Conservation (phyloP, 73 alveolate genomes). For the Tetrahymena borealis region DNA sequence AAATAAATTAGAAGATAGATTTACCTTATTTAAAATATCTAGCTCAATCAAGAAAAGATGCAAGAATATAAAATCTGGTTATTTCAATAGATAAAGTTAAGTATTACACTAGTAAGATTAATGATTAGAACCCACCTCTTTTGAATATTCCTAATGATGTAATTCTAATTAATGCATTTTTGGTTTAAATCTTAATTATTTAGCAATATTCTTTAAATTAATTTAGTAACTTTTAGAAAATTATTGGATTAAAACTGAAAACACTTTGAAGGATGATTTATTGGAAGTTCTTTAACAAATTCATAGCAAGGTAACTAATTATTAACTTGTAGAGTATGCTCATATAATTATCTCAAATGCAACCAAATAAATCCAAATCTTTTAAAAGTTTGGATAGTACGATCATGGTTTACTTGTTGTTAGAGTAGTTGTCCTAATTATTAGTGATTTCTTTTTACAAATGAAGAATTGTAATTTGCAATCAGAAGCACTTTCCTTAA, state of each 20-base stretch:
- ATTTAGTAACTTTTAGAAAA: not conserved
- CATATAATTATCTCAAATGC: not conserved
- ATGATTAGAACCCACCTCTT: not conserved
- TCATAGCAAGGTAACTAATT: not conserved
- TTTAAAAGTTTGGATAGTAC: not conserved
- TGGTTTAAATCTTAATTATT: not conserved
- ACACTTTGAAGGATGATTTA: not conserved
- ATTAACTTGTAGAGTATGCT: not conserved
- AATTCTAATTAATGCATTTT: not conserved
- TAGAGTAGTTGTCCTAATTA: not conserved
- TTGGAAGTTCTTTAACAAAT: not conserved
- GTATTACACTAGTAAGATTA: not conserved
- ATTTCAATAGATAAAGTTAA: slow-evolving; percentile 15
- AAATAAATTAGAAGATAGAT: not conserved
- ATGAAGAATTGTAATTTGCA: slow-evolving; percentile 4
- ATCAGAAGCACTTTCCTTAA: slow-evolving; percentile 29
- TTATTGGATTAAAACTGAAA: not conserved
- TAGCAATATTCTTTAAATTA: not conserved
- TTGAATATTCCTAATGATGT: not conserved
- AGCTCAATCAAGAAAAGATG: not conserved
- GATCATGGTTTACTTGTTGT: slow-evolving; percentile 8
- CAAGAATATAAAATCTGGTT: slow-evolving; percentile 12
- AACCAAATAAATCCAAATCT: not conserved
- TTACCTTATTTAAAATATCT: not conserved
- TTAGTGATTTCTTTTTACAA: not conserved